phyloP scores from a whole-genome alignment of 257 asterid species.

The Solanum chilense region DNA sequence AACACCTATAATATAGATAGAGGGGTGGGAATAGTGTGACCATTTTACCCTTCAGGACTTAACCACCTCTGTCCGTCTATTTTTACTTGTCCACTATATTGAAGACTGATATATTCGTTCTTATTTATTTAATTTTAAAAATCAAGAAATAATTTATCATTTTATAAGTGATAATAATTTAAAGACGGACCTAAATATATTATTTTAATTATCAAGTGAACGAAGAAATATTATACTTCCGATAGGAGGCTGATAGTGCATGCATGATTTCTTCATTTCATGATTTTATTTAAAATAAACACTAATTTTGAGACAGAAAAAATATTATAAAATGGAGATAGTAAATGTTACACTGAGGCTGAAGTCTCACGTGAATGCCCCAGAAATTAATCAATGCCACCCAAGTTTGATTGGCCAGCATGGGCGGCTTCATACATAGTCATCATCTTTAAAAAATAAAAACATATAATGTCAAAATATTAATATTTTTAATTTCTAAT shows the following conservation, averaged over 20 bases:
- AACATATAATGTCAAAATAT: neutral
- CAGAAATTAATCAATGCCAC: neutral
- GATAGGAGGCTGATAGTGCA: neutral
- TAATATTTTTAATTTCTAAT: neutral
- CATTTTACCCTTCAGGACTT: neutral
- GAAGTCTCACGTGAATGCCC: neutral
- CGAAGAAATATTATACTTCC: neutral
- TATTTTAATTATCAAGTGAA: no score
- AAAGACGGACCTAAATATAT: no score
- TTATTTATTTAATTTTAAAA: no score
- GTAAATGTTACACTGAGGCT: neutral
- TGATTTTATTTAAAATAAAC: no score
- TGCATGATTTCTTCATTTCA: neutral
- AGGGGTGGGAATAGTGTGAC: neutral
- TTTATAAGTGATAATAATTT: no score
- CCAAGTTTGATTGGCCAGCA: neutral
- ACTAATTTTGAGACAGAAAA: neutral
- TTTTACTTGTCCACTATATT: neutral
- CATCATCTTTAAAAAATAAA: neutral
- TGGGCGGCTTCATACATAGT: neutral
- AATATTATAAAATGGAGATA: neutral
- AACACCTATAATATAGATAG: neutral
- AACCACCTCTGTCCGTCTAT: neutral
- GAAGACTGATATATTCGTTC: no score
- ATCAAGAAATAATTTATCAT: no score